Percentiles rank a stretch among this genome's conserved stretches.
phyloP scores from a whole-genome alignment of 192 early-diverging fungal species.

The Pilobolus umbonatus region DNA sequence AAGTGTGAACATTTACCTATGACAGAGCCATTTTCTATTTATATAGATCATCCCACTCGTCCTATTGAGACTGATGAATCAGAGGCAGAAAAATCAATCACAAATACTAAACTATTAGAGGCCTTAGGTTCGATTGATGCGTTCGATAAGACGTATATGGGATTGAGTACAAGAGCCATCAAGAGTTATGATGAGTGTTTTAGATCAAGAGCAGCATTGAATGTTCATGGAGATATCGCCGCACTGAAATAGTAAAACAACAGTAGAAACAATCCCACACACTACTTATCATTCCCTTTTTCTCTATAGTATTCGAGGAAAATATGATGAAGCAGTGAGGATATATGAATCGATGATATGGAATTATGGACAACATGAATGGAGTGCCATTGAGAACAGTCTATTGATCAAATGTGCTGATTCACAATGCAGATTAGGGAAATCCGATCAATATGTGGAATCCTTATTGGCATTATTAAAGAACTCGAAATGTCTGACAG shows the following conservation, averaged over 20 bases:
- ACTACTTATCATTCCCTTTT: background rate
- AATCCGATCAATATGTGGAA: conserved; percentile 43
- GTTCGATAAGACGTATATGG: conserved; percentile 75
- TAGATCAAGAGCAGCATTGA: conserved; percentile 53
- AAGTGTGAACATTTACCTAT: conserved; percentile 50
- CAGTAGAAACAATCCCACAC: background rate
- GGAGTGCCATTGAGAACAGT: conserved; percentile 62
- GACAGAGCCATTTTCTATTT: conserved; percentile 49
- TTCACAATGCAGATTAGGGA: conserved; percentile 53
- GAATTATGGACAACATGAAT: conserved; percentile 52
- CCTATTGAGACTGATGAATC: conserved; percentile 18
- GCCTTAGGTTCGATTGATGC: conserved; percentile 51
- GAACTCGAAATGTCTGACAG: conserved; percentile 41
- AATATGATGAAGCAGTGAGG: conserved; percentile 59
- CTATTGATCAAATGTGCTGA: conserved; percentile 62
- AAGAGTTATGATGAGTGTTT: conserved; percentile 65
- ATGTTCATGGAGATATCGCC: conserved; percentile 74
- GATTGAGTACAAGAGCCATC: conserved; percentile 58
- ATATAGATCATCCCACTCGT: conserved; percentile 32
- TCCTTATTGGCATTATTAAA: conserved; percentile 46
- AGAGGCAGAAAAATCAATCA: conserved; percentile 38
- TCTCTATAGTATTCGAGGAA: conserved; percentile 48
- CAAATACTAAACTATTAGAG: conserved; percentile 59
- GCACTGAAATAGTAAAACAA: conserved; percentile 65
- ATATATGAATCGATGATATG: conserved; percentile 57